Percentiles rank a stretch among this genome's conserved stretches.
Evolutionary conservation across 495 filamentous ascomycete genomes (phyloP).

Genomic region (Tetracladium setigerum): DNA sequence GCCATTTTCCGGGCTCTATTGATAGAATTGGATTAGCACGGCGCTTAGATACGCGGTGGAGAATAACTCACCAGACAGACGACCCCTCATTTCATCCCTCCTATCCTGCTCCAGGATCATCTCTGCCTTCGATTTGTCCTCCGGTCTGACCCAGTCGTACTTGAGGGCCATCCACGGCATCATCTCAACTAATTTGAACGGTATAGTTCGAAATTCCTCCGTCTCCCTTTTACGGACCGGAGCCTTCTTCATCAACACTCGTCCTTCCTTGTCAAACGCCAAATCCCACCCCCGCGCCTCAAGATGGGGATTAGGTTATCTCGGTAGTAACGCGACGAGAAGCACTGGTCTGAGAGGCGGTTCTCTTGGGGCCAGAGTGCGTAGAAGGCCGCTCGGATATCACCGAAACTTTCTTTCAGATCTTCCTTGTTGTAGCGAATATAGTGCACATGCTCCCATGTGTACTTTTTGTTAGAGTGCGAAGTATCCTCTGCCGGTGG

Average conservation of each 20-base stretch:
- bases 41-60: no score
- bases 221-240: slow-evolving; percentile 6
- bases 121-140: slow-evolving; percentile 10
- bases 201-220: slow-evolving; percentile 2
- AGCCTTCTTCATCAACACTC: neutral
- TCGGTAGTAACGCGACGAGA: slow-evolving; percentile 12
- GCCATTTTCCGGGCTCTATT: no score
- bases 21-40: no score
- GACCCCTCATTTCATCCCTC: neutral
- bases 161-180: slow-evolving; percentile 1
- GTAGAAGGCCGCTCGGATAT: neutral
- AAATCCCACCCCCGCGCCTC: neutral
- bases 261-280: slow-evolving; percentile 2
- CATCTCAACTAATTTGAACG: slow-evolving; percentile 10
- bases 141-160: slow-evolving; percentile 8
- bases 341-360: neutral
- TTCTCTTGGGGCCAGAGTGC: neutral
- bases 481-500: neutral
- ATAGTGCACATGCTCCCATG: slow-evolving; percentile 7
- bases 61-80: no score
- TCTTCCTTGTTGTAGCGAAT: slow-evolving; percentile 16
- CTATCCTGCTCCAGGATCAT: slow-evolving; percentile 1
- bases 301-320: slow-evolving; percentile 3
- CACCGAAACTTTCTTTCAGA: neutral
- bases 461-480: slow-evolving; percentile 16